Percentiles rank a stretch among this genome's conserved stretches.
These are phyloP conservation scores for Fusarium devonianum DNA, from an alignment of 2,329 filamentous ascomycete species.

Conservation along the genomic window DNA sequence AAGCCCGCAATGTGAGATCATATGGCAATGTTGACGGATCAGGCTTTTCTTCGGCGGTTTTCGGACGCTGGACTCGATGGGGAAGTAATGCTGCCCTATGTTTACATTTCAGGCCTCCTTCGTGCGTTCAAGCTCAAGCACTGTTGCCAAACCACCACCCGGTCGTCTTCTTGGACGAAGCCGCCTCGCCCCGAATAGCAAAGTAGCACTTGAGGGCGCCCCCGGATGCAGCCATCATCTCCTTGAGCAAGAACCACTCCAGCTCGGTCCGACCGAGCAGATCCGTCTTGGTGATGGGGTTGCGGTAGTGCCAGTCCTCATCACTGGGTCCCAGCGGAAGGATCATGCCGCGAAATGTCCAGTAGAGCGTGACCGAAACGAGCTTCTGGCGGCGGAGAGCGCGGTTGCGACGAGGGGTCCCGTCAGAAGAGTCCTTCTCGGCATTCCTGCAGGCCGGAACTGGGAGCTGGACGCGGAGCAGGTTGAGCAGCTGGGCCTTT, in stretches of 20 bases:
- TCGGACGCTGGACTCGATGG: no score
- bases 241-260: slow-evolving; percentile 41
- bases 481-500: slow-evolving; percentile 38
- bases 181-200: slow-evolving; percentile 32
- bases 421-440: slow-evolving; percentile 2
- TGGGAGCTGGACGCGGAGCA: slow-evolving; percentile 35
- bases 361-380: slow-evolving; percentile 31
- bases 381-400: slow-evolving; percentile 32
- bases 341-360: slow-evolving; percentile 37
- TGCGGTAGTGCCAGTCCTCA: slow-evolving; percentile 38
- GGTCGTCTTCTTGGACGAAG: slow-evolving; percentile 11
- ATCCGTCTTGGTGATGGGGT: slow-evolving; percentile 40
- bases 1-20: background rate
- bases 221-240: slow-evolving; percentile 38
- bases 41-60: no score
- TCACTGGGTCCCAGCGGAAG: slow-evolving; percentile 34
- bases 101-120: no score
- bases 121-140: slow-evolving; percentile 9
- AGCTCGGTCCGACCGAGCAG: slow-evolving; percentile 35
- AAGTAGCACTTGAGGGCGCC: slow-evolving; percentile 40
- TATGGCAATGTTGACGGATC: no score
- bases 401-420: slow-evolving; percentile 6
- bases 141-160: slow-evolving; percentile 33
- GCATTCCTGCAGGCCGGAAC: background rate
- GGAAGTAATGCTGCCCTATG: no score